phyloP scores from a whole-genome alignment of 768 basidiomycete genomes.

The Psilocybe cubensis region DNA sequence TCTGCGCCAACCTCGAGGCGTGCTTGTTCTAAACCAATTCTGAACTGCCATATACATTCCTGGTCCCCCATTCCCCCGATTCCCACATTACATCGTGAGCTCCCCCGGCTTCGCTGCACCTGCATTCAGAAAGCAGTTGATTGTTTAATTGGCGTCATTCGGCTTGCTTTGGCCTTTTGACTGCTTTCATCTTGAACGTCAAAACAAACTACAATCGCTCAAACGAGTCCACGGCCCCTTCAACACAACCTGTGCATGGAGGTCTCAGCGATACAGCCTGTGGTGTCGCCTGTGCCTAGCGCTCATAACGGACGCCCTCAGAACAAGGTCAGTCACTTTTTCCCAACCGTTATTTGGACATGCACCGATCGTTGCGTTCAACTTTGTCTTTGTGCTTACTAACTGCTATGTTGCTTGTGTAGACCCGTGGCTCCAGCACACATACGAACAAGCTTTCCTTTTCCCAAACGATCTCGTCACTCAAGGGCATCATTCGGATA shows the following conservation, averaged over 20 bases:
- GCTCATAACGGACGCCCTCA: not conserved
- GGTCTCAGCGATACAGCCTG: not conserved
- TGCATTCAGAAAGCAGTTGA: not conserved
- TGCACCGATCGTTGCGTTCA: too few species aligned
- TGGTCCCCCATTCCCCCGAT: not conserved
- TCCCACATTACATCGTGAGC: not conserved
- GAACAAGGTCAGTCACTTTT: not conserved
- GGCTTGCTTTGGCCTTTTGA: not conserved
- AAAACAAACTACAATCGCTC: too few species aligned
- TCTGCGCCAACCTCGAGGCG: too few species aligned
- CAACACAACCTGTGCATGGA: not conserved
- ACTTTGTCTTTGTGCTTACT: not conserved
- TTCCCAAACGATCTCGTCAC: slow-evolving; percentile 29
- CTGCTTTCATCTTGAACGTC: too few species aligned
- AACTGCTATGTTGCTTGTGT: not conserved
- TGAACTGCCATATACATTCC: too few species aligned
- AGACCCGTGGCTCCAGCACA: slow-evolving; percentile 23
- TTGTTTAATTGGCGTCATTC: not conserved
- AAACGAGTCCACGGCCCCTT: too few species aligned
- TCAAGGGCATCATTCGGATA: slow-evolving; percentile 39
- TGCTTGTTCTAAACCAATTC: too few species aligned
- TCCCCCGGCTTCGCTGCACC: not conserved
- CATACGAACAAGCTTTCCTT: slow-evolving; percentile 37
- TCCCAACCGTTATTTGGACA: not conserved
- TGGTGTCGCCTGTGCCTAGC: not conserved